phyloP scores from a whole-genome alignment of 2,329 filamentous ascomycete species.

The Pyrenophora tritici-repentis region DNA sequence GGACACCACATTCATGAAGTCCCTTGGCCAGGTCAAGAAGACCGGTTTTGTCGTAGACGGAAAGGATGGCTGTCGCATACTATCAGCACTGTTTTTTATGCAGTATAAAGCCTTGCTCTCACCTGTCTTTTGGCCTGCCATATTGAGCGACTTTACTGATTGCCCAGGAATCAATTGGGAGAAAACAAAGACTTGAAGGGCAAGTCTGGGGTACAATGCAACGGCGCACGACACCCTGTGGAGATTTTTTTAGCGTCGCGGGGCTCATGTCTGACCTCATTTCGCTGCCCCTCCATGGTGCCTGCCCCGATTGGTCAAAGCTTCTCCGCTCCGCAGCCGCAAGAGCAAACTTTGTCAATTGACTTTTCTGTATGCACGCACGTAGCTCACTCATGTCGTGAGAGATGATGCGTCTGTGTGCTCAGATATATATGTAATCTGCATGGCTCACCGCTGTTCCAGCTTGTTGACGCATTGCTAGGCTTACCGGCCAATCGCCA shows the following conservation, averaged over 20 bases:
- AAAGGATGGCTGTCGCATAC: slow-evolving; percentile 73
- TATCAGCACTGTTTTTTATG: slow-evolving; percentile 4
- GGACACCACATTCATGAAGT: slow-evolving; percentile 44
- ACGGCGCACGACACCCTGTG: slow-evolving; percentile 20
- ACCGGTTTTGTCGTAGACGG: slow-evolving; percentile 97
- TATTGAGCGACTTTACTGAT: slow-evolving; percentile 25
- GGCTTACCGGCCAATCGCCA: slow-evolving; percentile 10
- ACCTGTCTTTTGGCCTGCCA: slow-evolving; percentile 48
- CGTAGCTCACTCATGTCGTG: background rate
- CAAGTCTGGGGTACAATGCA: slow-evolving; percentile 26
- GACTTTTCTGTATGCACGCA: background rate
- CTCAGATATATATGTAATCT: background rate
- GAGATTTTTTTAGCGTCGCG: slow-evolving; percentile 25
- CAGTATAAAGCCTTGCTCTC: background rate
- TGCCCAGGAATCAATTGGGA: slow-evolving; percentile 20
- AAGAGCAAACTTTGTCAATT: background rate
- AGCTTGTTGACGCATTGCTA: background rate
- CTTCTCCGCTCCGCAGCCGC: slow-evolving; percentile 5
- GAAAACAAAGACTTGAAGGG: slow-evolving; percentile 13
- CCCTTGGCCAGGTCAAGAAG: slow-evolving; percentile 48
- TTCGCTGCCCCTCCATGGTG: slow-evolving; percentile 16
- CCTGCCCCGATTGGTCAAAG: slow-evolving; percentile 13
- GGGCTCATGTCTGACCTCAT: slow-evolving; percentile 12
- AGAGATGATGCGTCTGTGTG: background rate
- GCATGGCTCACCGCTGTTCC: background rate